Evolutionary conservation across 1,284 basidiomycete genomes (phyloP).

Genomic region (Microbotryum intermedium): DNA sequence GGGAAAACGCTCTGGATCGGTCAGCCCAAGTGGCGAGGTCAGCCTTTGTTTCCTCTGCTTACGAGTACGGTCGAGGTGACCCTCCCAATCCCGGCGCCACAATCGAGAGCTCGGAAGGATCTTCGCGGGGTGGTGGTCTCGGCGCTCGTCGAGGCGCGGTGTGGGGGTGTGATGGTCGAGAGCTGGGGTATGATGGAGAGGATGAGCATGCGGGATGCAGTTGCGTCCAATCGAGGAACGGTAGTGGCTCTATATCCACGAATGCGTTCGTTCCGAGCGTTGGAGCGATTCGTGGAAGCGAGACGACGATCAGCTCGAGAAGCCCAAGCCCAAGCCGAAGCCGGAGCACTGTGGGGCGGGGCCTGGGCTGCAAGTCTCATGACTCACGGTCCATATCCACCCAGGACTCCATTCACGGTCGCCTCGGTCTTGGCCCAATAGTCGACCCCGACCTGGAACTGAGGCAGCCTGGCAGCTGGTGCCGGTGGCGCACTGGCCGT

Average conservation of each 20-base stretch:
- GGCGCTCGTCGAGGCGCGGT: constrained; percentile 35
- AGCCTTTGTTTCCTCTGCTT: too few relatives aligned
- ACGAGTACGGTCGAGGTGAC: constrained; percentile 70
- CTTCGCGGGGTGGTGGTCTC: constrained; percentile 17
- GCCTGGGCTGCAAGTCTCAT: background rate
- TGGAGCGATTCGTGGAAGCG: background rate
- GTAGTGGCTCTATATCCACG: constrained; percentile 47
- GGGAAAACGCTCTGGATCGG: too few relatives aligned
- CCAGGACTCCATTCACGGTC: constrained; percentile 61
- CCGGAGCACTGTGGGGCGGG: background rate
- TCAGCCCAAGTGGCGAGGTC: too few relatives aligned
- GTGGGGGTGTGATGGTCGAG: constrained; percentile 61
- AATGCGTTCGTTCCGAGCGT: background rate
- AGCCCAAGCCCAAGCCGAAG: background rate
- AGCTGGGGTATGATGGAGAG: constrained; percentile 69
- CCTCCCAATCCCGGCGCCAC: constrained; percentile 78
- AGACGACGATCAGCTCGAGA: background rate
- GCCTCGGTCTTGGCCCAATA: constrained; percentile 71
- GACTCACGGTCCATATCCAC: constrained; percentile 40
- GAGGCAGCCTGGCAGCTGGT: background rate
- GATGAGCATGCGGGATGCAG: constrained; percentile 77
- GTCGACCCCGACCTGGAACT: constrained; percentile 57
- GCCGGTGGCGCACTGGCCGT: too few relatives aligned
- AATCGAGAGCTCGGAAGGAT: constrained; percentile 62
- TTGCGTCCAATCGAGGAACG: constrained; percentile 75